Conservation (phyloP, 164 flowering plant species). For the Chloranthus sessilifolius region DNA sequence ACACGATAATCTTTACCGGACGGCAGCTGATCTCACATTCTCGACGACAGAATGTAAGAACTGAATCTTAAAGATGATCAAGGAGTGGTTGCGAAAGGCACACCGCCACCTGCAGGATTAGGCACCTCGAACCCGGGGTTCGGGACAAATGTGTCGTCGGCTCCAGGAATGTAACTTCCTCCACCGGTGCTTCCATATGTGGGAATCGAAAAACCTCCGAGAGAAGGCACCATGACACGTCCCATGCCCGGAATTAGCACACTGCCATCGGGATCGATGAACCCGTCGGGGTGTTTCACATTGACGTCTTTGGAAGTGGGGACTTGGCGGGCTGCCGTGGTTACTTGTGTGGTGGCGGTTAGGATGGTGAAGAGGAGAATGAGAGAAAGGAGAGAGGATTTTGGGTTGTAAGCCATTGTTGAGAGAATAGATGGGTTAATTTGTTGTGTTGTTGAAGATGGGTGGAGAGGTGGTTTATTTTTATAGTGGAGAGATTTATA, state of each 20-base stretch:
- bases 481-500: conserved; percentile 17
- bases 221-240: conserved; percentile 2
- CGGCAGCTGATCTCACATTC: too few relatives aligned
- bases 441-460: conserved; percentile 10
- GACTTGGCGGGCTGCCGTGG: conserved; percentile 19
- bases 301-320: conserved; percentile 2
- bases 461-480: neutral
- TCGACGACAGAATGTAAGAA: too few relatives aligned
- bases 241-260: conserved; percentile 12
- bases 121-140: conserved; percentile 8
- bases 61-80: too few relatives aligned
- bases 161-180: conserved; percentile 1
- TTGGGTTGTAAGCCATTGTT: conserved; percentile 19
- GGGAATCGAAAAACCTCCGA: neutral
- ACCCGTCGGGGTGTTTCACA: neutral
- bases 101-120: neutral
- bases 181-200: neutral
- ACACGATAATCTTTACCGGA: too few relatives aligned
- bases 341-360: conserved; percentile 7
- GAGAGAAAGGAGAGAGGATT: conserved; percentile 11
- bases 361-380: conserved; percentile 19
- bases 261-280: conserved; percentile 2
- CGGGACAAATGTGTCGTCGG: conserved; percentile 6
- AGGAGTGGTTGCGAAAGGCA: neutral
- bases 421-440: neutral